Evolutionary conservation across 1,284 basidiomycete species (phyloP), one percentile per base, ranked within the genome.

Genomic region (Papiliotrema terrestris): DNA sequence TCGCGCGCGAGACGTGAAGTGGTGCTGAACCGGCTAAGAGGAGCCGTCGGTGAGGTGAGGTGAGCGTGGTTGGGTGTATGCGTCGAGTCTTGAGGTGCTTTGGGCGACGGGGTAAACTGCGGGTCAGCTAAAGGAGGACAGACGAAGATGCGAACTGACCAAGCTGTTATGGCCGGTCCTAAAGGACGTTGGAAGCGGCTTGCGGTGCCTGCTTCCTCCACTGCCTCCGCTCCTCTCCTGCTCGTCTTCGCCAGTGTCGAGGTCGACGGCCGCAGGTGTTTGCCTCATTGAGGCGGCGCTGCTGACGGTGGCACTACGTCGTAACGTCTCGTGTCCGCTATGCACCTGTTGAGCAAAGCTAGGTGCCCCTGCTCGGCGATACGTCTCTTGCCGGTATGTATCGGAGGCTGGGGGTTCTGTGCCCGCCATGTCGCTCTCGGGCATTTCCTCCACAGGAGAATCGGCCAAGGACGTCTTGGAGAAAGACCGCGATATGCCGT

Each of bases 51-150:
- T 38, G 51, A 39, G 15, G 56, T 48, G 29, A 55, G 45, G 15
- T 44, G 42, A 3, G 23, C 9, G 29, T 29, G n/a, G 41, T 49
- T 8, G 41, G 26, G 41, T 45, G 25, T 14, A 1, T 19, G 29
- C 23, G 17, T 32, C 17, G 35, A 32, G 32, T 32, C 29, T 11
- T 32, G 29, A 14, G 50, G 38, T 0, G 56, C 26, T 45, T 66
- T 65, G 2, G 67, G 66, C 3, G 70, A 66, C 0, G 71, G 71
- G 3, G 71, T 67, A 45, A 68, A 71, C 71, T 73, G 38, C 32
- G 2, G 15, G 37, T 56, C 17, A 51, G 45, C 42, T 8, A 26
- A n/a, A 19, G 6, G n/a, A 19, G 13, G 17, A 2, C 5, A 19
- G 23, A 29, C 13, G 20, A 17, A 23, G 11, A 17, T 20, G 37